Evolutionary conservation across 805 yeast genomes (phyloP).

Genomic region (Suhomyces kilbournensis): DNA sequence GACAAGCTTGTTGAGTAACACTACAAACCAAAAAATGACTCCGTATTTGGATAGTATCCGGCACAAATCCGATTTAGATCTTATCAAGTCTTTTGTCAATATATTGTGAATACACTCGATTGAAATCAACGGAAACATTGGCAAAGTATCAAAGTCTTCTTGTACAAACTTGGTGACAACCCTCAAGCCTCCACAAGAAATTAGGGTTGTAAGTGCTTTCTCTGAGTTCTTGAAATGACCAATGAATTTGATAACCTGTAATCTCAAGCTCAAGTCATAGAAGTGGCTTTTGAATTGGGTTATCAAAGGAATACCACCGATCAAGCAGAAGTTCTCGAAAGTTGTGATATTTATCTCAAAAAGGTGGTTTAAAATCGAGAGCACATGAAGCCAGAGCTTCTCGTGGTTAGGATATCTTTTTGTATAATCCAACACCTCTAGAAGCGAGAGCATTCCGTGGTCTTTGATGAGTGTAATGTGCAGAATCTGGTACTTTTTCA

Average conservation of each 20-base stretch:
- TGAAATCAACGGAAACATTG: conserved; percentile 36
- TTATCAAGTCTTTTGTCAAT: conserved; percentile 32
- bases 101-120: conserved; percentile 36
- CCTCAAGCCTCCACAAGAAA: conserved; percentile 46
- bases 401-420: conserved; percentile 29
- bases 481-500: conserved; percentile 38
- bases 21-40: conserved; percentile 42
- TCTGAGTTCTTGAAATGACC: conserved; percentile 32
- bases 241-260: conserved; percentile 38
- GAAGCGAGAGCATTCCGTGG: conserved; percentile 38
- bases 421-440: conserved; percentile 35
- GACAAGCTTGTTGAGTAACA: conserved; percentile 32
- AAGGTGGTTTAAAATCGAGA: conserved; percentile 33
- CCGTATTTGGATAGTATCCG: conserved; percentile 42
- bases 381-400: conserved; percentile 36
- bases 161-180: conserved; percentile 45
- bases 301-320: conserved; percentile 43
- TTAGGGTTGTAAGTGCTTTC: conserved; percentile 36
- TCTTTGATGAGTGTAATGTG: conserved; percentile 40
- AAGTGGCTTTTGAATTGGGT: conserved; percentile 34
- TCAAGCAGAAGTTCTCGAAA: conserved; percentile 40
- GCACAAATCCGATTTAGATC: conserved; percentile 42
- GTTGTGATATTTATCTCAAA: conserved; percentile 28
- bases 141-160: conserved; percentile 41
- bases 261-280: conserved; percentile 28